Evolutionary conservation across 805 yeast species (phyloP), one percentile per base, ranked within the genome.

Genomic region (Metschnikowia continentalis): DNA sequence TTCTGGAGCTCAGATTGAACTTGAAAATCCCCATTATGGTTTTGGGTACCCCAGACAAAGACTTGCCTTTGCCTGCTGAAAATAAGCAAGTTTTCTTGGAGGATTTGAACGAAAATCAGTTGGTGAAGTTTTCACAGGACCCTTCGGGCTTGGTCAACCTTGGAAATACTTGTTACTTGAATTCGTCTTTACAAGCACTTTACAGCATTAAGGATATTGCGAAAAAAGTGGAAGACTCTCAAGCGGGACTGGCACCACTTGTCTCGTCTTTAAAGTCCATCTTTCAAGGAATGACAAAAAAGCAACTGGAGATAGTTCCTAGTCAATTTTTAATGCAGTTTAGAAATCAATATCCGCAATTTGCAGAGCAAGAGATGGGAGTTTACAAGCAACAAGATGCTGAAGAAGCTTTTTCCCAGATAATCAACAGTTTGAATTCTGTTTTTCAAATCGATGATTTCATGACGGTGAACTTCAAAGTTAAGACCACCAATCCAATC

Each of bases 351-450:
- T 87, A 81, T 64, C 97, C 98, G 1, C 98, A 94, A 69, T 94
- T 94, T 69, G 88, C 86, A 40, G 97, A 92, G 65, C 80, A 82
- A 53, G 86, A 82, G 54, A 71, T 73, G 30, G 97, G 97, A 1
- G 71, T 78, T 50, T 87, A 79, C 64, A 90, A 89, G 68, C 99
- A 94, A 71, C 99, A 94, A 71, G 99, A 94, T 73, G 99, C 99
- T 0, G 99, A 94, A 71, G 99, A 94, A 67, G 87, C 92, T 15
- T 90, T 83, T 70, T 85, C 97, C 6, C 92, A 87, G 66, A 77
- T 94, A 46, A 69, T 91, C 55, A 70, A 74, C 35, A 69, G 77
- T 32, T 67, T 89, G 53, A 67, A 77, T 35, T 61, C 68, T 20
- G 77, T 75, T 11, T 76, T 78, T 23, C 77, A 80, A 19, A 67